phyloP scores from a whole-genome alignment of 768 basidiomycete genomes.

The Suillus fuscotomentosus region DNA sequence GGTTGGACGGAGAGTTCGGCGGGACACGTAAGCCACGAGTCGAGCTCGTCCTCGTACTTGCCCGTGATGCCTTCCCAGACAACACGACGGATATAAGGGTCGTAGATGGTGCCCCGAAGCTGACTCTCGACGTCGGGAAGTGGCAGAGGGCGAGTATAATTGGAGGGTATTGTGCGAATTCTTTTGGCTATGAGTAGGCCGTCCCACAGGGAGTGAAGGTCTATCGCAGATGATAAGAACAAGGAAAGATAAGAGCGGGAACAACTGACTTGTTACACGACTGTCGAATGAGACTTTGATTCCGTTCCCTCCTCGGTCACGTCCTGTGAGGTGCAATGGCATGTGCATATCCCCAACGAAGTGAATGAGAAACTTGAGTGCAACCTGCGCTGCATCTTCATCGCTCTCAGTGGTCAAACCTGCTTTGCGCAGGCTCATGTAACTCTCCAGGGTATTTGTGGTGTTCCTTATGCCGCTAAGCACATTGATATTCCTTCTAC shows the following conservation, averaged over 20 bases:
- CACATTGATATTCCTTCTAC: constrained; percentile 57
- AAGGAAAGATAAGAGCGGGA: constrained; percentile 2
- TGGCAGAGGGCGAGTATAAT: constrained; percentile 79
- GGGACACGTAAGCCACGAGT: constrained; percentile 71
- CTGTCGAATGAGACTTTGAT: constrained; percentile 73
- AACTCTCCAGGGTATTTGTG: constrained; percentile 58
- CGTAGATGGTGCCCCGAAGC: constrained; percentile 81
- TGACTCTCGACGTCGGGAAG: constrained; percentile 60
- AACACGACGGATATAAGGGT: constrained; percentile 83
- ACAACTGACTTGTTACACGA: constrained; percentile 61
- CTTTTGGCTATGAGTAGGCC: constrained; percentile 76
- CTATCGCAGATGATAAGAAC: constrained; percentile 29
- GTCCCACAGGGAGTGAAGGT: constrained; percentile 91
- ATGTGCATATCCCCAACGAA: constrained; percentile 93
- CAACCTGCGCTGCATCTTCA: constrained; percentile 58
- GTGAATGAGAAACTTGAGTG: constrained; percentile 91
- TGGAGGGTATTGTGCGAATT: constrained; percentile 65
- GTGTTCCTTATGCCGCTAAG: constrained; percentile 79
- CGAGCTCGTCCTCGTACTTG: constrained; percentile 60
- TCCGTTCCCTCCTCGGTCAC: constrained; percentile 86
- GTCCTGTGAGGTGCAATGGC: constrained; percentile 88
- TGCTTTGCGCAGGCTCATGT: constrained; percentile 27
- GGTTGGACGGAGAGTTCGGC: constrained; percentile 11
- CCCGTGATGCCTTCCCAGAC: constrained; percentile 80
- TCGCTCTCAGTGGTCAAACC: constrained; percentile 6